Evolutionary conservation across 495 filamentous ascomycete species (phyloP), one percentile per base, ranked within the genome.

Genomic region (Trichoderma virens): DNA sequence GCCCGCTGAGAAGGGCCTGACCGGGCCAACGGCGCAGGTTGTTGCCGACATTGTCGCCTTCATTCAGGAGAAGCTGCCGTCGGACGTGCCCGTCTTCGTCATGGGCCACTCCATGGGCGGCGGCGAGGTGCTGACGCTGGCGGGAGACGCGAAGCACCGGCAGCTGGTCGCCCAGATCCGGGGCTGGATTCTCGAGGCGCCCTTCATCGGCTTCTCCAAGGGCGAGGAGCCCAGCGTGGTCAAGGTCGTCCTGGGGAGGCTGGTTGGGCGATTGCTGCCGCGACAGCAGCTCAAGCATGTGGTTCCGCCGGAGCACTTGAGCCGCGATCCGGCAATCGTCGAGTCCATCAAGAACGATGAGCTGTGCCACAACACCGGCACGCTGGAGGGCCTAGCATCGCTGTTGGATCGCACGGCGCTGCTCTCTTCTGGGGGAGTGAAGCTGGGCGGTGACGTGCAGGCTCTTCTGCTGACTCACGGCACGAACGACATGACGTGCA

Each of bases 71-170:
- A 73, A 79, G 62, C 71, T 81, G 13, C 73, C 64, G 3, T 51
- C 63, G 14, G 60, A 66, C 68, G 69, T 66, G 56, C 91, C 92
- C 0, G 72, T 93, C 23, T 96, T 96, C 75, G 81, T 96, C n/a
- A 83, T 91, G 72, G 92, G 92, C 61, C 92, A 96, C 75, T 90
- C 87, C 16, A 80, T 84, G 81, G 92, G 92, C 71, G 92, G 93
- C 56, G 89, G 82, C 18, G 77, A 92, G 68, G 83, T 86, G 16
- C 75, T 93, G 3, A 79, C 77, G 6, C 66, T 85, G 5, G 73
- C 73, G 39, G 73, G 69, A 45, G 75, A 77, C 64, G 67, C 75
- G 1, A n/a, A 64, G 32, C 80, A 82, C 71, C 68, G 75, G 62
- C 78, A 81, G 60, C 23, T 75, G 11, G 67, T 79, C 28, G 63